Evolutionary conservation across 2,329 filamentous ascomycete species (phyloP), one percentile per base, ranked within the genome.

Genomic region (Colletotrichum limetticola): DNA sequence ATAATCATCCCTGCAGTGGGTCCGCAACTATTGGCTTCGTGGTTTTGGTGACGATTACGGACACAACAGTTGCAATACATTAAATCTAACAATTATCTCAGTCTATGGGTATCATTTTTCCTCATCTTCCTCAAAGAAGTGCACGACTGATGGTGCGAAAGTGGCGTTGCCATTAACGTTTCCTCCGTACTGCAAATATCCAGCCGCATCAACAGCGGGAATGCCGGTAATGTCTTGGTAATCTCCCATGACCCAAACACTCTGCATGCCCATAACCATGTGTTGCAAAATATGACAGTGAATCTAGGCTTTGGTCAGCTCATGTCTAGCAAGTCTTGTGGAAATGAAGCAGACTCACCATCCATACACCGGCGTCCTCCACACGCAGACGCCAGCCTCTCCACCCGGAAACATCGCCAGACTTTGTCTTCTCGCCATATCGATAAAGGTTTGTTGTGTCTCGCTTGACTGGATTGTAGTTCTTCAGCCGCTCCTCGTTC

Each of bases 201-300:
- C 84, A 8, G 74, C 73, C 12, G 83, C 79, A 61, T 84, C 68
- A n/a, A 81, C 0, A 81, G 80, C 11, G 78, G 61, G 9, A 81
- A 77, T 35, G 66, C 74, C 55, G 12, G 68, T 5, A 16, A 77
- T 76, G 12, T 78, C 75, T 1, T 69, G 62, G 4, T 74, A 75
- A 57, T 79, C 75, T 6, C 79, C 79, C 74, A 78, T 76, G 5
- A 78, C 69, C 77, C 75, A 77, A 19, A 79, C 74, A 14, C 68
- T 78, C 42, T 76, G 66, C 84, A 81, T 80, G 76, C 86, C 87
- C 88, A 91, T 90, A 22, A 89, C 80, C 85, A 90, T 89, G 77
- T 91, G 90, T 66, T 87, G 85, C 62, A 88, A 74, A 19, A 88
- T 85, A 77, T 91, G 90, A 74, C 90, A 91, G 78, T 91, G 90